Conservation (phyloP, 164 flowering plant genomes). For the Santalum album region DNA sequence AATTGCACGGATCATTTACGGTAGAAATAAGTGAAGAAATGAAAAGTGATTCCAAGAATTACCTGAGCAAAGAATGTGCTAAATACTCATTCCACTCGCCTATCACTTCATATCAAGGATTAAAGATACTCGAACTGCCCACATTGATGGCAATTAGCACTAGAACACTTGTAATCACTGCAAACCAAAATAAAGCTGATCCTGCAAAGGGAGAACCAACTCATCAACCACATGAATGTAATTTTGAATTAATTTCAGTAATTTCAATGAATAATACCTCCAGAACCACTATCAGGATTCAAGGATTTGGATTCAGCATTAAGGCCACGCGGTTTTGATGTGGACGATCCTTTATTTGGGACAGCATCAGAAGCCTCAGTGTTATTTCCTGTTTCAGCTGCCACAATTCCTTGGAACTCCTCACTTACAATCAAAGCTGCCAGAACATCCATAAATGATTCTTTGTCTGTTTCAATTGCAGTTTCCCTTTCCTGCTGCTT, state of each 20-base stretch:
- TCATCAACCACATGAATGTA: neutral
- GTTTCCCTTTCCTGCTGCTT: constrained; percentile 17
- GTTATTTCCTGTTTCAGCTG: constrained; percentile 62
- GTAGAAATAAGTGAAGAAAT: neutral
- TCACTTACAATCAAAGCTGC: constrained; percentile 89
- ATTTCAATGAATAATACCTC: constrained; percentile 21
- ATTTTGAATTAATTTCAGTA: neutral
- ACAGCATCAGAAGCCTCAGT: constrained; percentile 27
- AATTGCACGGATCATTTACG: too few species aligned
- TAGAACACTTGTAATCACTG: constrained; percentile 52
- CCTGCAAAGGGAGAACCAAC: constrained; percentile 30
- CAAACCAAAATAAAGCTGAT: constrained; percentile 63
- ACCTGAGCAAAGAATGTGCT: constrained; percentile 12
- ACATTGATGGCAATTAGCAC: constrained; percentile 60
- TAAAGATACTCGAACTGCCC: constrained; percentile 70
- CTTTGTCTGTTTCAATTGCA: constrained; percentile 36
- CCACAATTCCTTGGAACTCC: constrained; percentile 89
- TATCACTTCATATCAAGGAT: constrained; percentile 40
- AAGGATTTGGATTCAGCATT: constrained; percentile 21
- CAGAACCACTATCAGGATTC: constrained; percentile 22
- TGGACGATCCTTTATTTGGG: constrained; percentile 17
- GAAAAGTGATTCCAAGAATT: constrained; percentile 6
- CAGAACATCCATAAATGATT: constrained; percentile 84
- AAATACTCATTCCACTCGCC: constrained; percentile 1
- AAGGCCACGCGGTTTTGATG: constrained; percentile 13